Conservation (phyloP, 306 rosid species). For the Hippophae tibetana region DNA sequence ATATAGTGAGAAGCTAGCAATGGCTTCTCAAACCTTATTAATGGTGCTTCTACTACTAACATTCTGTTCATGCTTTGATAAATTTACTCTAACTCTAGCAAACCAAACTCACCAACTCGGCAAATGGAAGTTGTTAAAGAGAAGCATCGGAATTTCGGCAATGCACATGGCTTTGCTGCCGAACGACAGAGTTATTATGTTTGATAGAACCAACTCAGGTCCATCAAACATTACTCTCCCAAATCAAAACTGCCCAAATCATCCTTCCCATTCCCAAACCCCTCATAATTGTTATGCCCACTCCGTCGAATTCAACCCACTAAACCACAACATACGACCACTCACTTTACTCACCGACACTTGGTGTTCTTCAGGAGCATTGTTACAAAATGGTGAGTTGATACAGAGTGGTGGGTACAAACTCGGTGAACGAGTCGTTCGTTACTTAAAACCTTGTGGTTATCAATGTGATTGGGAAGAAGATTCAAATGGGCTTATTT, state of each 20-base stretch:
- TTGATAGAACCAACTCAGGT: slow-evolving; percentile 23
- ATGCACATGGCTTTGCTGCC: slow-evolving; percentile 39
- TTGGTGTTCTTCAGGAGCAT: slow-evolving; percentile 32
- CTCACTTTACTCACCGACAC: slow-evolving; percentile 29
- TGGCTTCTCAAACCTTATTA: slow-evolving; percentile 16
- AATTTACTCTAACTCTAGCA: background rate
- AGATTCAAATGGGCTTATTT: slow-evolving; percentile 12
- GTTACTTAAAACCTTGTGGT: slow-evolving; percentile 12
- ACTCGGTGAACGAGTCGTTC: slow-evolving; percentile 22
- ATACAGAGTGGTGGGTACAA: slow-evolving; percentile 22
- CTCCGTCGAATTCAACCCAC: slow-evolving; percentile 25
- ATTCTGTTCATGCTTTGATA: slow-evolving; percentile 6
- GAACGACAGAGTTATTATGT: slow-evolving; percentile 15
- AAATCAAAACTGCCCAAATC: background rate
- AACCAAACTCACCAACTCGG: slow-evolving; percentile 3
- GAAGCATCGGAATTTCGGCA: slow-evolving; percentile 28
- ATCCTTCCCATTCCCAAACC: background rate
- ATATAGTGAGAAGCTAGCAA: background rate
- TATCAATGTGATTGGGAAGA: slow-evolving; percentile 24
- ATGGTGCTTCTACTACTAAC: background rate
- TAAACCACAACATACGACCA: slow-evolving; percentile 8
- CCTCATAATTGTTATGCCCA: slow-evolving; percentile 19
- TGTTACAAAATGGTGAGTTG: slow-evolving; percentile 17
- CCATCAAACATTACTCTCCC: slow-evolving; percentile 28
- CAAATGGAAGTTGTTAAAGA: slow-evolving; percentile 22